Percentiles rank a stretch among this genome's conserved stretches.
phyloP scores from a whole-genome alignment of 805 yeast genomes.

The Nakazawaea ishiwadae region DNA sequence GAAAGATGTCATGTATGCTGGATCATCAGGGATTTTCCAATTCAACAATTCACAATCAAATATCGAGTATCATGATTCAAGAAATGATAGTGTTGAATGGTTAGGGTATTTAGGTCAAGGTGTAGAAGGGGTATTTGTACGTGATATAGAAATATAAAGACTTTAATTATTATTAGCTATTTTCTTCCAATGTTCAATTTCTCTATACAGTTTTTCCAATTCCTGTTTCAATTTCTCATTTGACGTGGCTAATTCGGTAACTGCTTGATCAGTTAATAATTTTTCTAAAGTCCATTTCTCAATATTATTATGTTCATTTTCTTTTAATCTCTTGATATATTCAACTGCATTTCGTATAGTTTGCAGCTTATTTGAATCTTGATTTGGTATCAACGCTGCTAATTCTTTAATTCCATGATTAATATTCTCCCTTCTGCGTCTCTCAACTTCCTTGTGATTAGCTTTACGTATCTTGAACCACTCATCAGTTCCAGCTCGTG shows the following conservation, averaged over 20 bases:
- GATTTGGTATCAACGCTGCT: conserved; percentile 72
- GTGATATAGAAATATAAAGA: conserved; percentile 45
- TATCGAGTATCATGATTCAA: conserved; percentile 27
- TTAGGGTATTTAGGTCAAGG: conserved; percentile 59
- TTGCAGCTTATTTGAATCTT: conserved; percentile 87
- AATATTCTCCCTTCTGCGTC: conserved; percentile 86
- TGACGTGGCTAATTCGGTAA: conserved; percentile 75
- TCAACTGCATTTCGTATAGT: conserved; percentile 86
- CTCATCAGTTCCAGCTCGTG: conserved; percentile 72
- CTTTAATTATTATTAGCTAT: conserved; percentile 11
- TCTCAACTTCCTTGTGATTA: conserved; percentile 93
- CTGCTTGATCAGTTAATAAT: conserved; percentile 85
- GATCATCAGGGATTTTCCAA: conserved; percentile 53
- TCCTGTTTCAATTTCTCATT: conserved; percentile 87
- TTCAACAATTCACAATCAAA: conserved; percentile 34
- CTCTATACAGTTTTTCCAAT: conserved; percentile 88
- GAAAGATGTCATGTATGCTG: conserved; percentile 60
- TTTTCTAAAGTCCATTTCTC: conserved; percentile 96
- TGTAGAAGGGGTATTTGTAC: conserved; percentile 55
- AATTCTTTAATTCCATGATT: conserved; percentile 82
- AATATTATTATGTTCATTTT: conserved; percentile 80
- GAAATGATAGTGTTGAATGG: conserved; percentile 47
- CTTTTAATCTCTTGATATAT: conserved; percentile 83
- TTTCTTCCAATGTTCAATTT: conserved; percentile 78
- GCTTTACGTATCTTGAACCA: conserved; percentile 82